Conservation (phyloP, 2,329 filamentous ascomycete genomes). For the Nemania bipapillata region DNA sequence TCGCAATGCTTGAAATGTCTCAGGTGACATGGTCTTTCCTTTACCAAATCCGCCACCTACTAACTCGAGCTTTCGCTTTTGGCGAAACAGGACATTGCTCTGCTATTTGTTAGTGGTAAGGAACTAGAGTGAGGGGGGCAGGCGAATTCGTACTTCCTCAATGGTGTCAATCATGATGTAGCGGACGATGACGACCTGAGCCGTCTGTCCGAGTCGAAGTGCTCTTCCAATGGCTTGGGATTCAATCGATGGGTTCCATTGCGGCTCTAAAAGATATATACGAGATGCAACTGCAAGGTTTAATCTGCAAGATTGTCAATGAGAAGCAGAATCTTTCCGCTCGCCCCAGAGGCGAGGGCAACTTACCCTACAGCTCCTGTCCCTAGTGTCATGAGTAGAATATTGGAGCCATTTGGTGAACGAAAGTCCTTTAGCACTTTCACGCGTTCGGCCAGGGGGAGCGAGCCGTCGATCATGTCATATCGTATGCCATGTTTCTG, state of each 20-base stretch:
- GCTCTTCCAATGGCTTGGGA: background rate
- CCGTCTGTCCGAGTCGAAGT: conserved; percentile 1
- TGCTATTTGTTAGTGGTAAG: conserved; percentile 2
- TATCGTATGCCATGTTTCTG: conserved; percentile 40
- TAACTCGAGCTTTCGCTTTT: conserved; percentile 22
- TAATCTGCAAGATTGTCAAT: no score
- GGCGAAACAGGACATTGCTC: conserved; percentile 21
- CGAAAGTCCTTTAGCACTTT: conserved; percentile 18
- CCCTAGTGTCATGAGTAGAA: conserved; percentile 50
- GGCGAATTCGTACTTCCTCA: no score
- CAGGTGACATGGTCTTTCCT: background rate
- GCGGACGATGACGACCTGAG: background rate
- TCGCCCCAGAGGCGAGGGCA: no score
- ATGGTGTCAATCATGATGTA: conserved; percentile 6
- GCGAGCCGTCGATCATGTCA: conserved; percentile 46
- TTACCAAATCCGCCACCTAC: conserved; percentile 12
- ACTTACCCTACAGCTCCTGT: conserved; percentile 48
- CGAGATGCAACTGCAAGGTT: conserved; percentile 2
- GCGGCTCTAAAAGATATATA: conserved; percentile 10
- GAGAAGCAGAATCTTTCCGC: no score
- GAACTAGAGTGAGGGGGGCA: background rate
- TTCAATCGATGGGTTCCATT: background rate
- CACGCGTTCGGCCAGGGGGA: conserved; percentile 36
- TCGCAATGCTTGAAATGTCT: conserved; percentile 7
- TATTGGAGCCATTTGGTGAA: conserved; percentile 21